phyloP scores from a whole-genome alignment of 257 asterid species.

The Ajuga chamaepitys region DNA sequence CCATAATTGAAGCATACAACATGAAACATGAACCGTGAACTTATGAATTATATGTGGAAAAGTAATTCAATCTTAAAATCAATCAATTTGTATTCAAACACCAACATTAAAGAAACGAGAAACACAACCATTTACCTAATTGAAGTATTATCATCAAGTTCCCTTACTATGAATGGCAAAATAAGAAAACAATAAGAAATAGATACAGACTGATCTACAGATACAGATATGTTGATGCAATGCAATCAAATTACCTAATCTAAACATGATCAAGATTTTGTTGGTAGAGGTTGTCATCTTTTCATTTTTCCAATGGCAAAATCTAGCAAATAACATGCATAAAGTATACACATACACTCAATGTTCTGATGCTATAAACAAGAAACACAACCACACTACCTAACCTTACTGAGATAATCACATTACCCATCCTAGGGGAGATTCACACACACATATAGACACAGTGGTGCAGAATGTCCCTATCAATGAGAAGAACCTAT shows the following conservation, averaged over 20 bases:
- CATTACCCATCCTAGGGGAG: background rate
- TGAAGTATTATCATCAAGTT: background rate
- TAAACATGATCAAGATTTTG: background rate
- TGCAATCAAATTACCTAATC: background rate
- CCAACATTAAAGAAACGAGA: too few relatives aligned
- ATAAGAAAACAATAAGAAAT: background rate
- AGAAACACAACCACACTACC: too few relatives aligned
- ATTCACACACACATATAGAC: background rate
- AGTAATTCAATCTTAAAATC: too few relatives aligned
- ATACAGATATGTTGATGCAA: background rate
- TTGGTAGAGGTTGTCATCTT: background rate
- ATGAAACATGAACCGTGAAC: too few relatives aligned
- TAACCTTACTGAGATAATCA: too few relatives aligned
- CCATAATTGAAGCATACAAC: too few relatives aligned
- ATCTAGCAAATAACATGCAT: background rate
- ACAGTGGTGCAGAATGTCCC: too few relatives aligned
- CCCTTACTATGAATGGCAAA: background rate
- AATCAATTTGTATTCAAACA: too few relatives aligned
- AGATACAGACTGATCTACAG: background rate
- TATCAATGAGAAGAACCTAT: background rate
- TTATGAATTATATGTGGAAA: too few relatives aligned
- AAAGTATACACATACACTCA: background rate
- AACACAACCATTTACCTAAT: background rate
- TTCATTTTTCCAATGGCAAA: background rate
- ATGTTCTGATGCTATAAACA: too few relatives aligned